Percentiles rank a stretch among this genome's conserved stretches.
These are phyloP conservation scores for Hanseniaspora lindneri DNA, from an alignment of 805 yeast species.

Conservation along the genomic window DNA sequence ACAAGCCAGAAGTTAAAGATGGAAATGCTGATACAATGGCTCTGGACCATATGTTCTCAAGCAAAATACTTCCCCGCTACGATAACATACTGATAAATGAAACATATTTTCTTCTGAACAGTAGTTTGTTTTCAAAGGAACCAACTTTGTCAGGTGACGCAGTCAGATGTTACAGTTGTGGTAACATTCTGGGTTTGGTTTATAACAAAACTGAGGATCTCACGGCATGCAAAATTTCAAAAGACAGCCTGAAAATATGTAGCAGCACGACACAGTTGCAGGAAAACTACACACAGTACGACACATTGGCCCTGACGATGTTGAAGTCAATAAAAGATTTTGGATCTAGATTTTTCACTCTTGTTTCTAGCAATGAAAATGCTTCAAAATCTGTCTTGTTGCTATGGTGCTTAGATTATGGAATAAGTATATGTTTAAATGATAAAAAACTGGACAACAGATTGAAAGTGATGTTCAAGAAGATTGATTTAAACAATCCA, in stretches of 20 bases:
- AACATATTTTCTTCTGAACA: slow-evolving; percentile 20
- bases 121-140: background rate
- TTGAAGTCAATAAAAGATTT: background rate
- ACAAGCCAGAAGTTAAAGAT: slow-evolving; percentile 50
- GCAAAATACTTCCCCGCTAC: slow-evolving; percentile 21
- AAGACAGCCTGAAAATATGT: background rate
- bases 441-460: background rate
- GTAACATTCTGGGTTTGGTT: slow-evolving; percentile 19
- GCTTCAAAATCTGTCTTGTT: background rate
- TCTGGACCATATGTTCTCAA: slow-evolving; percentile 19
- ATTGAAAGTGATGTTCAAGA: slow-evolving; percentile 6
- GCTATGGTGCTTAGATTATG: slow-evolving; percentile 12
- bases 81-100: slow-evolving; percentile 25
- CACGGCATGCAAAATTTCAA: background rate
- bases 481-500: background rate
- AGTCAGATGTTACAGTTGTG: slow-evolving; percentile 21
- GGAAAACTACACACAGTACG: background rate
- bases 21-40: slow-evolving; percentile 21
- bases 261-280: no score
- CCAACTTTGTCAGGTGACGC: background rate
- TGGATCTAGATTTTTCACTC: slow-evolving; percentile 9
- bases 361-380: background rate
- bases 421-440: slow-evolving; percentile 3
- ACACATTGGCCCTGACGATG: background rate
- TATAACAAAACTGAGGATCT: slow-evolving; percentile 18